A percentile compares a stretch with the other conserved stretches of the same genome.
Evolutionary conservation across 257 asterid species (phyloP).

Genomic region (Solanum sitiens): DNA sequence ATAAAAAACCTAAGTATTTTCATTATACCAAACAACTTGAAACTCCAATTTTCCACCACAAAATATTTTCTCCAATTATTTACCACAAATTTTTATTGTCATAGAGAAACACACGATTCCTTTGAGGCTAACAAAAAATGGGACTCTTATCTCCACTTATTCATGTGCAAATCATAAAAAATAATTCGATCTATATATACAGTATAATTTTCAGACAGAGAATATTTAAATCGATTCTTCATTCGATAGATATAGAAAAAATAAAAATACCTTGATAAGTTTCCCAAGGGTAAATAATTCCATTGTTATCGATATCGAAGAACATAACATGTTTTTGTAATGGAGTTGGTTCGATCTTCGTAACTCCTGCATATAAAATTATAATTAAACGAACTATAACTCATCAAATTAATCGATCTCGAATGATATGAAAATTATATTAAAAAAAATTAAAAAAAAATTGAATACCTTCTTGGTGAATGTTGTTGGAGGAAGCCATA

Average conservation of each 20-base stretch:
- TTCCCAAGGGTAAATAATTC: constrained; percentile 64
- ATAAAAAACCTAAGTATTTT: not conserved
- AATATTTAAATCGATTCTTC: not conserved
- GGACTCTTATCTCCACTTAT: not conserved
- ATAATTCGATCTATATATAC: not conserved
- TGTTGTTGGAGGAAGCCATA: not conserved
- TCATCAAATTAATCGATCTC: not conserved
- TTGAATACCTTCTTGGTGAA: not conserved
- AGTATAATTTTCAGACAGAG: not conserved
- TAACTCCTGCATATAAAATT: not conserved
- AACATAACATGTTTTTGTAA: constrained; percentile 66
- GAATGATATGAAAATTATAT: not conserved
- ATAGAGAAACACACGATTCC: not conserved
- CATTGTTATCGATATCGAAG: constrained; percentile 71
- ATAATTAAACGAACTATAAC: not conserved
- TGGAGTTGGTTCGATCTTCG: constrained; percentile 23
- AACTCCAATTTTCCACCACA: not conserved
- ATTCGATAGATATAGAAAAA: not conserved
- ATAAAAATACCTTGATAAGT: constrained; percentile 47
- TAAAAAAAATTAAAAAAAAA: not conserved
- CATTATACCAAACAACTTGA: not conserved
- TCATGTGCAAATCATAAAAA: not conserved
- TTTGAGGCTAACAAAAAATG: not conserved
- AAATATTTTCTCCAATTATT: not conserved
- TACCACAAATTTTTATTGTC: not conserved